phyloP scores from a whole-genome alignment of 2,329 filamentous ascomycete genomes.

The Clathrospora elynae region DNA sequence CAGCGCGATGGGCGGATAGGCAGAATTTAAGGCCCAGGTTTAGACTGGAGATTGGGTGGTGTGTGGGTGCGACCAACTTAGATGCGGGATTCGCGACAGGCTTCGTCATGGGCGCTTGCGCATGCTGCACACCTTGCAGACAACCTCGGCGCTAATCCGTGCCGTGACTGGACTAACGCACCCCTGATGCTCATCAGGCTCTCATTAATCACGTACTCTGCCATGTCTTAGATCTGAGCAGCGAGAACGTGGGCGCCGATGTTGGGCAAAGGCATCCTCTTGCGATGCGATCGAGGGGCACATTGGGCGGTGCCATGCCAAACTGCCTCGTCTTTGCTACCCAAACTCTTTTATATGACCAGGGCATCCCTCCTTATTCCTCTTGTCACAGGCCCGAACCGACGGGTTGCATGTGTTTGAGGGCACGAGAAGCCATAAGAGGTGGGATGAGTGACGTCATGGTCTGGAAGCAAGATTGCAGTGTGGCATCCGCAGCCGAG shows the following conservation, averaged over 20 bases:
- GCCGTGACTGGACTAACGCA: constrained; percentile 20
- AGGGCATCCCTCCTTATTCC: constrained; percentile 27
- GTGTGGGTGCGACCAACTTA: constrained; percentile 32
- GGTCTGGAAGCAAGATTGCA: constrained; percentile 6
- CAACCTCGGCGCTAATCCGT: constrained; percentile 15
- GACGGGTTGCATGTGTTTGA: constrained; percentile 19
- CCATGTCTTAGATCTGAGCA: constrained; percentile 4
- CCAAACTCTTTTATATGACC: constrained; percentile 7
- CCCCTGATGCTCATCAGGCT: constrained; percentile 10
- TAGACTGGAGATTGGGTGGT: constrained; percentile 15
- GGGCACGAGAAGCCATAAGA: background rate
- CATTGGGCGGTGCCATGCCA: no score
- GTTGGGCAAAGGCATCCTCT: constrained; percentile 28
- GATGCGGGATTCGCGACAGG: constrained; percentile 18
- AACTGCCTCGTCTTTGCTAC: constrained; percentile 4
- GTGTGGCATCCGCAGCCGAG: constrained; percentile 1
- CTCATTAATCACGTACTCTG: constrained; percentile 17
- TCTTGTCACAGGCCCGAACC: constrained; percentile 21
- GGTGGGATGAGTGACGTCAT: constrained; percentile 28
- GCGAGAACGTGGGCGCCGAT: constrained; percentile 16
- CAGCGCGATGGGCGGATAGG: constrained; percentile 12
- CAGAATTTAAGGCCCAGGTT: constrained; percentile 22
- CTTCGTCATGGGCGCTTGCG: constrained; percentile 38
- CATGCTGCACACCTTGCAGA: constrained; percentile 13
- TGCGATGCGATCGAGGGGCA: background rate